Conservation (phyloP, 2,329 filamentous ascomycete genomes). For the Cladorrhinum sp. region DNA sequence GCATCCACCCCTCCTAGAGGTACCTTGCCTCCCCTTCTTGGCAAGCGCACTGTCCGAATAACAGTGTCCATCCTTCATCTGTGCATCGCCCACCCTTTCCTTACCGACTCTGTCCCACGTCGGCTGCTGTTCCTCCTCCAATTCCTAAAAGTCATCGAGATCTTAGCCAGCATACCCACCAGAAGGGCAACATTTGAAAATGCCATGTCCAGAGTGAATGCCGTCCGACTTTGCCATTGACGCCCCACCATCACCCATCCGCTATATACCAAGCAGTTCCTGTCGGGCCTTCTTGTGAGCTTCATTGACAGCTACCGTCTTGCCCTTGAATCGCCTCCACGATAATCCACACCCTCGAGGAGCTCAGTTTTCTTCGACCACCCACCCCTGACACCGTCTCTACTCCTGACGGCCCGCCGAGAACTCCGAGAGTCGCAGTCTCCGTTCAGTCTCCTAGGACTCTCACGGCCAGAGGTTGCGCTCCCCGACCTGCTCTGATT, state of each 20-base stretch:
- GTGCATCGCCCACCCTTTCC: conserved; percentile 12
- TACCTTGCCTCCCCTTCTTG: conserved; percentile 3
- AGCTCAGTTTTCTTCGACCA: conserved; percentile 5
- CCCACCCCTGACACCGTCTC: background rate
- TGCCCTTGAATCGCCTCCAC: background rate
- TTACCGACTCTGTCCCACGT: conserved; percentile 26
- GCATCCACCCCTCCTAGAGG: background rate
- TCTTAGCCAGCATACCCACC: conserved; percentile 25
- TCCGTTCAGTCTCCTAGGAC: background rate
- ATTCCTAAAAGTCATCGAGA: conserved; percentile 30
- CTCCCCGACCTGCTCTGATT: conserved; percentile 16
- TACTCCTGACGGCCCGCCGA: background rate
- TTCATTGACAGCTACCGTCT: background rate
- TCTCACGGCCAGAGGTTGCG: conserved; percentile 1
- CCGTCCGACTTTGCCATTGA: conserved; percentile 27
- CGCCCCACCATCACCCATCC: conserved; percentile 10
- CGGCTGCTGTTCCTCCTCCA: conserved; percentile 16
- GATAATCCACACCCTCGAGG: background rate
- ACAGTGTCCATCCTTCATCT: conserved; percentile 2
- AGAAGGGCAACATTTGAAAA: conserved; percentile 21
- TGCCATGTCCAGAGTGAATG: conserved; percentile 25
- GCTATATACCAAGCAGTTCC: conserved; percentile 7
- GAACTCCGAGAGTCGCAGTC: conserved; percentile 1
- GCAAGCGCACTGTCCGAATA: conserved; percentile 21
- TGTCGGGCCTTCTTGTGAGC: background rate